Evolutionary conservation across 1,284 basidiomycete genomes (phyloP), one percentile per base, ranked within the genome.

Genomic region (Grifola frondosa): DNA sequence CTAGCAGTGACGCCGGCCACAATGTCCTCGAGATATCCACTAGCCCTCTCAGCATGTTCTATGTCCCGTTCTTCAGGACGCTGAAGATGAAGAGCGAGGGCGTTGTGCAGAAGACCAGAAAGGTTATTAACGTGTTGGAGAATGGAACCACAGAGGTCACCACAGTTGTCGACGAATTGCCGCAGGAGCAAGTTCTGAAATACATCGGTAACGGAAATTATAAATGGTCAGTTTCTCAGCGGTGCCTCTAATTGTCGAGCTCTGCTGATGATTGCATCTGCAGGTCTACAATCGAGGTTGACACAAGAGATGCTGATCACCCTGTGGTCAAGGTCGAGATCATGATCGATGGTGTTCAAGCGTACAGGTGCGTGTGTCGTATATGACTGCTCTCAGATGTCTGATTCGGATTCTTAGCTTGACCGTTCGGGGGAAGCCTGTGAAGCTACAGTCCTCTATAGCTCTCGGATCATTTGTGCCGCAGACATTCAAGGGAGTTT

Each of bases 1-100:
- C 69, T 40, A 62, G 70, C 16, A 67, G 71, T 10, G 67, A 70
- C 7, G 48, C 56, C 46, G 52, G 64, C 3, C 57, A 67, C 36
- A 53, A 52, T 9, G 69, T 81, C 16, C 60, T 71, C 37, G 80
- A 83, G 58, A 70, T 81, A 54, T 76, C 73, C 42, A 81, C 78
- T 30, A 78, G 82, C 50, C 88, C 88, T 3, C 59, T 89, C 56
- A 85, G 73, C 65, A 84, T 84, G 78, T 87, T 86, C 63, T 83
- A 83, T 56, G 70, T 88, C 23, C 84, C 84, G 2, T 68, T 81
- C 39, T 45, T 78, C 26, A 65, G 74, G 17, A 84, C 80, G 13
- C 63, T 82, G 17, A 62, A 58, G 20, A 55, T 59, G 49, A 60
- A 64, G 42, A 80, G 77, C 59, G 64, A 73, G 28, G 65, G 64